A percentile compares a stretch with the other conserved stretches of the same genome.
phyloP scores from a whole-genome alignment of 768 basidiomycete genomes.

The Collybiopsis confluens region DNA sequence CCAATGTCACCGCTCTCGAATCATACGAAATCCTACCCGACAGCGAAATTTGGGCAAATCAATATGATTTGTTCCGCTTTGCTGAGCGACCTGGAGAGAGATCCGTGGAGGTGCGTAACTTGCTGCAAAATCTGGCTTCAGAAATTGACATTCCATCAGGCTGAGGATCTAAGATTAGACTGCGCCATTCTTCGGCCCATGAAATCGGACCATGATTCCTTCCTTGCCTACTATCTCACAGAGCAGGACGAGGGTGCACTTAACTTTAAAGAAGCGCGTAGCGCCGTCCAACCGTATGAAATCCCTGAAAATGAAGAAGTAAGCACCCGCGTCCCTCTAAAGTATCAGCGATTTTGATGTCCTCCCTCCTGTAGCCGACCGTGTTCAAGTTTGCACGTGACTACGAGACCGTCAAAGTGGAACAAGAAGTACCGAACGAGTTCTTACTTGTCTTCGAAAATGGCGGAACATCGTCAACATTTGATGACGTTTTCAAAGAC shows the following conservation, averaged over 20 bases:
- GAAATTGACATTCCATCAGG: slow-evolving; percentile 28
- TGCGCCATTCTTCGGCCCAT: slow-evolving; percentile 84
- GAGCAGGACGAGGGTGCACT: slow-evolving; percentile 68
- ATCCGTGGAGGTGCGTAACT: slow-evolving; percentile 51
- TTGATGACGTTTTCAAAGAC: slow-evolving; percentile 32
- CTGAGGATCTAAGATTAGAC: slow-evolving; percentile 76
- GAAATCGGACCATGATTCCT: slow-evolving; percentile 85
- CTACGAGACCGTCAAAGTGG: slow-evolving; percentile 83
- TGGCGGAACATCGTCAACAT: slow-evolving; percentile 33
- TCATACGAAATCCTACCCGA: slow-evolving; percentile 84
- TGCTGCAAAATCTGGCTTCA: neutral
- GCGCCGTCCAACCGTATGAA: slow-evolving; percentile 36
- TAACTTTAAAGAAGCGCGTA: slow-evolving; percentile 58
- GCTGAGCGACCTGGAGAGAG: slow-evolving; percentile 84
- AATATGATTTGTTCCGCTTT: slow-evolving; percentile 84
- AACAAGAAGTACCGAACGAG: slow-evolving; percentile 83
- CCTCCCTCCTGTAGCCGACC: slow-evolving; percentile 44
- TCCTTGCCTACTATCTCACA: slow-evolving; percentile 82
- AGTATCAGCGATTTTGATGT: neutral
- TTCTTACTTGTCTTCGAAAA: slow-evolving; percentile 74
- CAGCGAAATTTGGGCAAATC: slow-evolving; percentile 82
- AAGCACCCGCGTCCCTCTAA: slow-evolving; percentile 8
- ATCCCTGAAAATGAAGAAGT: slow-evolving; percentile 56
- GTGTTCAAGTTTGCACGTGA: slow-evolving; percentile 76
- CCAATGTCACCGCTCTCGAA: slow-evolving; percentile 68